Conservation (phyloP, 2,329 filamentous ascomycete genomes). For the Cytospora leucostoma region DNA sequence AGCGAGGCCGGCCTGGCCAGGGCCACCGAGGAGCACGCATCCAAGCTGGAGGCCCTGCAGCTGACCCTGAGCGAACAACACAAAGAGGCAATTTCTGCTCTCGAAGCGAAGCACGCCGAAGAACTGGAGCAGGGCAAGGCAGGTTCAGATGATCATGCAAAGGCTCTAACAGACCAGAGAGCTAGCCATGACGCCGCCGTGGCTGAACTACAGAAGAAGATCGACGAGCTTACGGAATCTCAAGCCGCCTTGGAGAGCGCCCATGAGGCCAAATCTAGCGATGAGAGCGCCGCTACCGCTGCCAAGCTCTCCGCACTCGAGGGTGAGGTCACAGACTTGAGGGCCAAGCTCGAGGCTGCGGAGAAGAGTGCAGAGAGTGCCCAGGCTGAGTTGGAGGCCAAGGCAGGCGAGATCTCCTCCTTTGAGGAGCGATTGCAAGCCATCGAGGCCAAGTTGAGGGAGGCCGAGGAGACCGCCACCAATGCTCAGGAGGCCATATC, state of each 20-base stretch:
- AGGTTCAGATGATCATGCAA: slow-evolving; percentile 49
- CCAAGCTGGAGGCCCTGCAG: slow-evolving; percentile 54
- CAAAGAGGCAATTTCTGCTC: slow-evolving; percentile 47
- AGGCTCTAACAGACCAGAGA: slow-evolving; percentile 53
- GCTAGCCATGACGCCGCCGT: slow-evolving; percentile 50
- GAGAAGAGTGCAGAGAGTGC: slow-evolving; percentile 47
- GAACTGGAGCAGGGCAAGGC: slow-evolving; percentile 51
- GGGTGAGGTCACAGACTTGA: slow-evolving; percentile 53
- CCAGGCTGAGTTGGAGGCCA: slow-evolving; percentile 47
- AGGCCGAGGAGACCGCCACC: slow-evolving; percentile 45
- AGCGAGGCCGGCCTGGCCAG: slow-evolving; percentile 41
- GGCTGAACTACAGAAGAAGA: slow-evolving; percentile 55
- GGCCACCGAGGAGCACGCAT: slow-evolving; percentile 49
- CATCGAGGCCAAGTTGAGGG: slow-evolving; percentile 49
- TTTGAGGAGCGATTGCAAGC: slow-evolving; percentile 45
- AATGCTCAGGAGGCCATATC: slow-evolving; percentile 50
- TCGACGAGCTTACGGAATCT: slow-evolving; percentile 54
- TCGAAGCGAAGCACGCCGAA: slow-evolving; percentile 56
- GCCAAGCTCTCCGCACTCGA: slow-evolving; percentile 54
- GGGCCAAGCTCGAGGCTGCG: slow-evolving; percentile 49
- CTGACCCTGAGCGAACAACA: slow-evolving; percentile 53
- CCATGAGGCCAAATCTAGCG: slow-evolving; percentile 47
- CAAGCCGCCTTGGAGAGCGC: slow-evolving; percentile 48
- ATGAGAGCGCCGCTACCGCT: slow-evolving; percentile 47
- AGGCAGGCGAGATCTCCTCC: slow-evolving; percentile 42